phyloP scores from a whole-genome alignment of 2,329 filamentous ascomycete species.

The Fusarium chuoi region DNA sequence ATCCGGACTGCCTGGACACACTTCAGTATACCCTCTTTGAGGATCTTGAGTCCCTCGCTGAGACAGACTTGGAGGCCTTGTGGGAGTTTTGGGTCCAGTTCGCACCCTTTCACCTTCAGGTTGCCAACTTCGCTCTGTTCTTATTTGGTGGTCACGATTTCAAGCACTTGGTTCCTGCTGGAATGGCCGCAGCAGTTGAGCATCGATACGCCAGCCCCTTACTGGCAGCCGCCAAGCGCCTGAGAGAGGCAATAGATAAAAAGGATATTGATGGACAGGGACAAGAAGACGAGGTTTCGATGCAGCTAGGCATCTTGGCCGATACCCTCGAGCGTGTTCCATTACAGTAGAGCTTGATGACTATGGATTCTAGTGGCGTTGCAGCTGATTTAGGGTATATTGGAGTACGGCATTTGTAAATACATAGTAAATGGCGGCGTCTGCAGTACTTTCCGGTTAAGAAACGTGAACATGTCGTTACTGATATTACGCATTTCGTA shows the following conservation, averaged over 20 bases:
- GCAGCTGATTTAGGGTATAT: background rate
- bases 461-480: background rate
- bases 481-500: background rate
- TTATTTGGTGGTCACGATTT: conserved; percentile 59
- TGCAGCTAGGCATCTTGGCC: conserved; percentile 55
- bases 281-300: conserved; percentile 44
- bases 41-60: conserved; percentile 59
- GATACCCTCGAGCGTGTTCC: conserved; percentile 56
- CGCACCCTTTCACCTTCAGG: conserved; percentile 66
- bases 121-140: conserved; percentile 70
- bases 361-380: conserved; percentile 8
- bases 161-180: conserved; percentile 61
- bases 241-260: conserved; percentile 48
- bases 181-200: conserved; percentile 67
- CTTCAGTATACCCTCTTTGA: conserved; percentile 73
- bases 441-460: background rate
- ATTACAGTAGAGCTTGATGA: conserved; percentile 47
- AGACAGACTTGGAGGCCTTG: conserved; percentile 55
- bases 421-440: background rate
- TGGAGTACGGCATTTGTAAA: conserved; percentile 14
- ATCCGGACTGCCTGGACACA: conserved; percentile 65
- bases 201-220: conserved; percentile 68
- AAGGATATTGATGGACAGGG: conserved; percentile 47
- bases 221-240: conserved; percentile 53
- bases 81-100: conserved; percentile 64